These are phyloP conservation scores for Sporothrix humicola DNA, from an alignment of 2,329 filamentous ascomycete species.

Conservation along the genomic window DNA sequence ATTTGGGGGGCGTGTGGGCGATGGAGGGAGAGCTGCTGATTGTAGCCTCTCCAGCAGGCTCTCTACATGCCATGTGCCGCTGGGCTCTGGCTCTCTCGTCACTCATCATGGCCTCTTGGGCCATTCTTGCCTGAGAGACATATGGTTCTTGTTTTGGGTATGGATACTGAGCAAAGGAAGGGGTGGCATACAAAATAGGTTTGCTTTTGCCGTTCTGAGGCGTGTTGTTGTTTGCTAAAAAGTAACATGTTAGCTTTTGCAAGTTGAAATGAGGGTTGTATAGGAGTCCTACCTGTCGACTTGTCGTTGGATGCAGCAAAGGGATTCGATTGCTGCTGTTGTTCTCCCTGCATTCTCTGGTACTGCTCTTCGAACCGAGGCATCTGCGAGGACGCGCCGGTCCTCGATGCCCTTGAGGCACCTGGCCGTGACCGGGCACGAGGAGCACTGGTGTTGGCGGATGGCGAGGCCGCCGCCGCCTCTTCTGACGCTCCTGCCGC, in stretches of 20 bases:
- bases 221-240: background rate
- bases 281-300: background rate
- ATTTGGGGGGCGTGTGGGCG: background rate
- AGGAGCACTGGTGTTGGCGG: conserved; percentile 30
- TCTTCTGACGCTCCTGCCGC: background rate
- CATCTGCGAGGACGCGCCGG: conserved; percentile 30
- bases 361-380: conserved; percentile 37
- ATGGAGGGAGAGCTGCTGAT: background rate
- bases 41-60: background rate
- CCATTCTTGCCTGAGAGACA: background rate
- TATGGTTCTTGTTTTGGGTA: background rate
- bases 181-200: conserved; percentile 35
- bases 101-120: background rate
- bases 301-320: conserved; percentile 26
- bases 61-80: conserved; percentile 6
- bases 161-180: background rate
- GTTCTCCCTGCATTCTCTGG: conserved; percentile 27
- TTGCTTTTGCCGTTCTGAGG: conserved; percentile 11
- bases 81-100: background rate
- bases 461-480: background rate
- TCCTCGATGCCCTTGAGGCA: background rate
- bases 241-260: background rate
- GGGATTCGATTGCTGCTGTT: conserved; percentile 28
- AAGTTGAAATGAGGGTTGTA: background rate
- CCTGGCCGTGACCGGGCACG: conserved; percentile 30